Base-by-base conservation (phyloP, 2,329 filamentous ascomycete genomes). In the Penicillium sp. region DNA sequence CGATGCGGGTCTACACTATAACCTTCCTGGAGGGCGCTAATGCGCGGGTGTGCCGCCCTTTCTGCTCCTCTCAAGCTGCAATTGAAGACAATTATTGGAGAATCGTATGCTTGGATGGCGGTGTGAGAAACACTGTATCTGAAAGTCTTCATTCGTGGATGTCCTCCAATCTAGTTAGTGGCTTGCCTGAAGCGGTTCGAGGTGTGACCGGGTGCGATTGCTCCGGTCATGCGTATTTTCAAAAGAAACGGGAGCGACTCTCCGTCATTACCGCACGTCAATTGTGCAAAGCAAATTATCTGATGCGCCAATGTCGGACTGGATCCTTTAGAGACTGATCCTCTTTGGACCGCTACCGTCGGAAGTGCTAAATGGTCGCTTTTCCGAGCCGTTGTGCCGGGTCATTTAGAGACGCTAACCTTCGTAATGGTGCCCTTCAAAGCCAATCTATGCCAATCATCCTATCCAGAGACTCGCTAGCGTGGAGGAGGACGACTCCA, bases 1-100 rank as follows among this genome's bases (percentile, higher is more conserved):
- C 26, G 30, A 13, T 35, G 59, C 59, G 54, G 59, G 54, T 61
- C 59, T 35, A 40, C 48, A 57, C 59, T 61, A 60, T 61, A 54
- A 60, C 58, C 48, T 46, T 57, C 37, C 33, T 28, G 13, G 43
- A 52, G 40, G 22, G 40, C 60, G 51, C 60, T 62, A 62, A 59
- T 62, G 60, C 42, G 57, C 57, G 56, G 56, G 33, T 42, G 48
- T 62, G 56, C 52, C 59, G 55, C 59, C 46, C 30, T 16, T 58
- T 22, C 19, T 22, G 35, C 43, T 38, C 55, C 53, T 51, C 25
- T 48, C 16, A 26, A 56, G 37, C 35, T 35, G 35, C 35, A 19
- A 40, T 28, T 26, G 19, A 38, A 28, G 19, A 40, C 33, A 25
- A 40, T 25, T 40, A 10, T 51, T 19, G 22, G 35, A n/a, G 25